A percentile compares a stretch with the other conserved stretches of the same genome.
Conservation (phyloP, 768 basidiomycete genomes). For the Pleurotus platypus region DNA sequence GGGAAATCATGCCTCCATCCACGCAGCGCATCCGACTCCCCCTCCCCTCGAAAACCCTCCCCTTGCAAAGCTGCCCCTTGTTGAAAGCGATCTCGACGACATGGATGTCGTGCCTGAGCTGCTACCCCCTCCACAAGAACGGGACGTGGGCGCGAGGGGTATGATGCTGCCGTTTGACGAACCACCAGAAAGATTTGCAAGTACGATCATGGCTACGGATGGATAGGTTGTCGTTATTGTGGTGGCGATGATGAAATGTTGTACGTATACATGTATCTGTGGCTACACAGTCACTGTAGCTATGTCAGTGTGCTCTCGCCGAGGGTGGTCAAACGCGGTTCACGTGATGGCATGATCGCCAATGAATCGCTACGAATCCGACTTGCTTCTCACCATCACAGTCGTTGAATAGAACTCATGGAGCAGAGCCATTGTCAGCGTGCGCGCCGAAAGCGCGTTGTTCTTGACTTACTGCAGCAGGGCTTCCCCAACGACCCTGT, state of each 20-base stretch:
- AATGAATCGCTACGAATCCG: too few species aligned
- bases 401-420: too few species aligned
- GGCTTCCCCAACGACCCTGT: slow-evolving; percentile 1
- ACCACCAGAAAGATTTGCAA: slow-evolving; percentile 23
- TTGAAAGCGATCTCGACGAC: not conserved
- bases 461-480: not conserved
- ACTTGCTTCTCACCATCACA: too few species aligned
- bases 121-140: not conserved
- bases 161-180: slow-evolving; percentile 7
- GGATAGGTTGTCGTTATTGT: not conserved
- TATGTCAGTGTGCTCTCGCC: not conserved
- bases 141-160: not conserved
- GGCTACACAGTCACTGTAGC: not conserved
- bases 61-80: not conserved
- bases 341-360: too few species aligned
- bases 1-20: slow-evolving; percentile 50
- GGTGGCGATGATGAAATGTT: too few species aligned
- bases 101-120: slow-evolving; percentile 8
- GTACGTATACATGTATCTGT: not conserved
- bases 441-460: not conserved
- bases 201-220: slow-evolving; percentile 32
- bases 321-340: not conserved
- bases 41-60: too few species aligned
- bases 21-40: not conserved
- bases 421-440: too few species aligned